Evolutionary conservation across 306 rosid genomes (phyloP), one percentile per base, ranked within the genome.

Genomic region (Delonix regia): DNA sequence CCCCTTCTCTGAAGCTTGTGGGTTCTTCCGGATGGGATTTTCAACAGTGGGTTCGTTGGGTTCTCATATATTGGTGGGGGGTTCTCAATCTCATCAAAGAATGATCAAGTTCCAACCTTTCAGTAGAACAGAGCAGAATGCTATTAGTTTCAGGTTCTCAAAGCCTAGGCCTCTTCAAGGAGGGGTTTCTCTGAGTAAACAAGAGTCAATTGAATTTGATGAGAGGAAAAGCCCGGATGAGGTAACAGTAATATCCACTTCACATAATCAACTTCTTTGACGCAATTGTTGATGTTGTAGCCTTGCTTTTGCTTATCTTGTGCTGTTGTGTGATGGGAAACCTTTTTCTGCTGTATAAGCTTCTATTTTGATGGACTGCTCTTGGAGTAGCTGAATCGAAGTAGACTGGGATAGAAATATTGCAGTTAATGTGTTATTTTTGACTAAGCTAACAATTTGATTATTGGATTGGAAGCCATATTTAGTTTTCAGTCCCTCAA

Each of bases 171-270:
- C 42, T 52, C 45, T 19, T 74, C 83, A 83, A 30, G 72, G 81
- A 48, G 71, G 72, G 49, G 52, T 69, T 72, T 66, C 24, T 44
- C 68, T 80, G 1, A 74, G 90, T 84, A 88, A 87, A 83, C 86
- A 76, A 60, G 92, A 87, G 41, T 57, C 81, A 16, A 15, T 25
- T 76, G 84, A 74, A 28, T 82, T 85, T 48, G 88, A 90, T 61
- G 90, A 91, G 85, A 88, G 97, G 86, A 87, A 86, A n/a, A 88
- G 98, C 88, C 89, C 92, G 38, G 61, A 79, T 56, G 88, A 90
- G 94, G 97, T 93, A 77, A 61, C 61, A 56, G 97, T 90, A 78
- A 56, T 30, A 62, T 65, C 78, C 57, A 73, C 30, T 47, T 84
- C 24, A 8, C 18, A 16, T 60, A 75, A 24, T 52, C 72, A 45